phyloP scores from a whole-genome alignment of 768 basidiomycete species.

The Pleurotus sapidus region DNA sequence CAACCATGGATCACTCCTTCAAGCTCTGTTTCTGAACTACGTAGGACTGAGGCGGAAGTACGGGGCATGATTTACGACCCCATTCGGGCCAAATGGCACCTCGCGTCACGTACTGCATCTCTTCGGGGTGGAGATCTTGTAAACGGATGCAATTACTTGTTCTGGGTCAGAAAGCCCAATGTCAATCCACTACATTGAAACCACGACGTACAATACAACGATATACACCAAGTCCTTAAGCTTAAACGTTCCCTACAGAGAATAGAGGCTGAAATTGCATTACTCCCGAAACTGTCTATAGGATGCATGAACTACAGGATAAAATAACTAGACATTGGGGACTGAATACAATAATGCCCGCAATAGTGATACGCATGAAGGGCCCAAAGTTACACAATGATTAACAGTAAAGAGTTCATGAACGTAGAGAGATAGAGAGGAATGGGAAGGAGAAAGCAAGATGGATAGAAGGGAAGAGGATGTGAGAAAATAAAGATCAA shows the following conservation, averaged over 20 bases:
- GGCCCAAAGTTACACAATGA: not conserved
- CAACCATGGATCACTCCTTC: constrained; percentile 60
- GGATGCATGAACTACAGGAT: no score
- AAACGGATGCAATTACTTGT: constrained; percentile 72
- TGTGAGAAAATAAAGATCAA: not conserved
- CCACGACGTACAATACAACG: no score
- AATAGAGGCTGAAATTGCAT: no score
- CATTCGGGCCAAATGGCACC: constrained; percentile 61
- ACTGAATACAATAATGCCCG: not conserved
- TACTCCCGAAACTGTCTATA: no score
- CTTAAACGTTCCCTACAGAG: no score
- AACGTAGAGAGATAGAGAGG: not conserved
- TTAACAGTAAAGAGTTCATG: not conserved
- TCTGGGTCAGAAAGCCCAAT: constrained; percentile 79
- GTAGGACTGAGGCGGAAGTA: constrained; percentile 72
- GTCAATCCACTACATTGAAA: no score
- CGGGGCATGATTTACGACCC: constrained; percentile 78
- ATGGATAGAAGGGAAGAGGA: not conserved
- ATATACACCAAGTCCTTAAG: no score
- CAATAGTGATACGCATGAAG: not conserved
- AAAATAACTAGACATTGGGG: not conserved
- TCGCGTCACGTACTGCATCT: constrained; percentile 58
- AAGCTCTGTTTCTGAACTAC: constrained; percentile 40
- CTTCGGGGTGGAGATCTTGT: constrained; percentile 51
- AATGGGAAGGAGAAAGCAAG: not conserved